phyloP scores from a whole-genome alignment of 2,329 filamentous ascomycete species.

The Colletotrichum paranaense region DNA sequence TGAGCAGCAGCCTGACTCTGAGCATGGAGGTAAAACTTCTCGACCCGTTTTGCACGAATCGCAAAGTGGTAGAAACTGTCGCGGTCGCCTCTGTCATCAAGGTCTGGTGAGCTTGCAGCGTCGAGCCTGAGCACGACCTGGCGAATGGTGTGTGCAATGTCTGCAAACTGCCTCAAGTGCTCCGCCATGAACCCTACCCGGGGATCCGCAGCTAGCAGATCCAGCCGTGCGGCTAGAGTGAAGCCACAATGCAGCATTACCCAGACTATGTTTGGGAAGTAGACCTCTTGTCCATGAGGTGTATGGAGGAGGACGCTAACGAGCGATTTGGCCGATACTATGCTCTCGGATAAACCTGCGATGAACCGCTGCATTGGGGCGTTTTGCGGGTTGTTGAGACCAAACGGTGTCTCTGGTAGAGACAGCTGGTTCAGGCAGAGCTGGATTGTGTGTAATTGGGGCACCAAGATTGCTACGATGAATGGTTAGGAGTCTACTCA shows the following conservation, averaged over 20 bases:
- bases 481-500: not conserved
- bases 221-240: conserved; percentile 44
- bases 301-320: conserved; percentile 43
- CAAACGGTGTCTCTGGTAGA: conserved; percentile 42
- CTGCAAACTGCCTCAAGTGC: conserved; percentile 44
- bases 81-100: conserved; percentile 31
- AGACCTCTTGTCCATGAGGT: conserved; percentile 41
- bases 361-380: conserved; percentile 36
- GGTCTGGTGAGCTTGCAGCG: conserved; percentile 33
- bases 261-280: conserved; percentile 46
- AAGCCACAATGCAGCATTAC: conserved; percentile 46
- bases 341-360: conserved; percentile 45
- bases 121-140: conserved; percentile 45
- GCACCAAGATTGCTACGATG: conserved; percentile 39
- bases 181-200: conserved; percentile 40
- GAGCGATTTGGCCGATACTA: conserved; percentile 44
- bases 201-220: conserved; percentile 43
- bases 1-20: not conserved
- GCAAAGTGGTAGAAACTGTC: conserved; percentile 42
- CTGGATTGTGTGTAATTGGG: conserved; percentile 44
- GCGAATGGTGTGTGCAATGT: conserved; percentile 43
- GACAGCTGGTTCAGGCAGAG: conserved; percentile 45
- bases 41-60: conserved; percentile 27
- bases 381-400: conserved; percentile 40
- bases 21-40: conserved; percentile 27